These are phyloP conservation scores for Saraca asoca DNA, from an alignment of 331 rosid genomes.

Conservation along the genomic window DNA sequence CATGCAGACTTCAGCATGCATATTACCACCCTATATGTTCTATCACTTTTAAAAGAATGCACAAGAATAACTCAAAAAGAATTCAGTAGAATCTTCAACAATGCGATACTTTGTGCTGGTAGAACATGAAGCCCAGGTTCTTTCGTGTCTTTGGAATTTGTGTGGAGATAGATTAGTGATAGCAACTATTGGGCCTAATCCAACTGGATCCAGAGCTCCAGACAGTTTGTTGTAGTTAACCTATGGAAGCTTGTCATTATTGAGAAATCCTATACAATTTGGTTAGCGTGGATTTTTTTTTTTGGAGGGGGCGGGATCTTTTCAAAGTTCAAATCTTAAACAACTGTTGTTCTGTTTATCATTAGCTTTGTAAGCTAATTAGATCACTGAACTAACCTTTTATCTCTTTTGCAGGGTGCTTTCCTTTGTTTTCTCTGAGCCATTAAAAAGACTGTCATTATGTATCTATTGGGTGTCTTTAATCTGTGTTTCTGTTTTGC, in stretches of 20 bases:
- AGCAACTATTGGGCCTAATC: constrained; percentile 20
- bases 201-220: constrained; percentile 6
- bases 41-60: not conserved
- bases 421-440: not conserved
- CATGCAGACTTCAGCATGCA: constrained; percentile 11
- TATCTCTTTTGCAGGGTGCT: constrained; percentile 62
- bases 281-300: constrained; percentile 19
- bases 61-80: not conserved
- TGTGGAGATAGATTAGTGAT: constrained; percentile 9
- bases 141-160: not conserved
- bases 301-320: too few species aligned
- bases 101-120: not conserved
- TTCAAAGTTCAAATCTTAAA: constrained; percentile 24
- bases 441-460: constrained; percentile 43
- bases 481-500: constrained; percentile 65
- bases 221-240: constrained; percentile 20
- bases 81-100: not conserved
- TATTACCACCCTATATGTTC: not conserved
- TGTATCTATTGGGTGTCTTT: constrained; percentile 78
- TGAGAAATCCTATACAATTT: not conserved
- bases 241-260: not conserved
- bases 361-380: constrained; percentile 14
- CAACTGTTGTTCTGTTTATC: constrained; percentile 22
- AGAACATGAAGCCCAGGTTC: not conserved
- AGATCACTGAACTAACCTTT: constrained; percentile 20